Evolutionary conservation across 1,139 yeast genomes (phyloP).

Genomic region (Debaryomycetaceae sp.): DNA sequence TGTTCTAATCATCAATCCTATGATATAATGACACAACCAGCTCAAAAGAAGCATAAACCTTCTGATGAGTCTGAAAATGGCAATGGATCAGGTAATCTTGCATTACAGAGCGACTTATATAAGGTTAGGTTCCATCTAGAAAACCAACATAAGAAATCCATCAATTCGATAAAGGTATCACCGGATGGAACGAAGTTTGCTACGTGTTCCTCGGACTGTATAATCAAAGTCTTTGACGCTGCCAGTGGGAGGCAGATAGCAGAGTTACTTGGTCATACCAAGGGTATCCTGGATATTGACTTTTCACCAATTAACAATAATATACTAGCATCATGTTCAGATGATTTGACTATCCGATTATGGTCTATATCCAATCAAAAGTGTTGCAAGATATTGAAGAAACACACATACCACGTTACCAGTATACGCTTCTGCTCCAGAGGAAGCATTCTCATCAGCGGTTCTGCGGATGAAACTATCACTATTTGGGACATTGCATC

Average conservation of each 20-base stretch:
- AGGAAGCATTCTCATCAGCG: slow-evolving; percentile 78
- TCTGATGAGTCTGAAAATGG: not conserved
- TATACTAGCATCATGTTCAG: slow-evolving; percentile 79
- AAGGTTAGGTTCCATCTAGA: slow-evolving; percentile 2
- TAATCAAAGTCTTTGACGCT: slow-evolving; percentile 22
- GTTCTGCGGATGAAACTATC: slow-evolving; percentile 88
- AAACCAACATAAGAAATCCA: slow-evolving; percentile 6
- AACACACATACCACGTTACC: slow-evolving; percentile 86
- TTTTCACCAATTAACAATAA: slow-evolving; percentile 74
- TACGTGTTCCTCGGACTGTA: slow-evolving; percentile 38
- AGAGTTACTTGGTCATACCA: slow-evolving; percentile 57
- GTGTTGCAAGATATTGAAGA: slow-evolving; percentile 58
- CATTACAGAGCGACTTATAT: slow-evolving; percentile 4
- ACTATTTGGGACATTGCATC: slow-evolving; percentile 82
- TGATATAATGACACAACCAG: slow-evolving; percentile 5
- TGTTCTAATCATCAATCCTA: not conserved
- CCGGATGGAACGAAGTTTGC: slow-evolving; percentile 69
- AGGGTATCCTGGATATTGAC: slow-evolving; percentile 65
- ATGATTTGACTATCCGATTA: slow-evolving; percentile 75
- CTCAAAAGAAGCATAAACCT: slow-evolving; percentile 5
- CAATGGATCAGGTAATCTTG: not conserved
- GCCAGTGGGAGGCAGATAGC: slow-evolving; percentile 19
- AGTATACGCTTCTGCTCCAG: slow-evolving; percentile 66
- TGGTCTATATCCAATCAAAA: slow-evolving; percentile 59
- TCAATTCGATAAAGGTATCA: slow-evolving; percentile 55